These are phyloP conservation scores for Tolypocladium ophioglossoides DNA, from an alignment of 2,329 filamentous ascomycete species.

Conservation along the genomic window DNA sequence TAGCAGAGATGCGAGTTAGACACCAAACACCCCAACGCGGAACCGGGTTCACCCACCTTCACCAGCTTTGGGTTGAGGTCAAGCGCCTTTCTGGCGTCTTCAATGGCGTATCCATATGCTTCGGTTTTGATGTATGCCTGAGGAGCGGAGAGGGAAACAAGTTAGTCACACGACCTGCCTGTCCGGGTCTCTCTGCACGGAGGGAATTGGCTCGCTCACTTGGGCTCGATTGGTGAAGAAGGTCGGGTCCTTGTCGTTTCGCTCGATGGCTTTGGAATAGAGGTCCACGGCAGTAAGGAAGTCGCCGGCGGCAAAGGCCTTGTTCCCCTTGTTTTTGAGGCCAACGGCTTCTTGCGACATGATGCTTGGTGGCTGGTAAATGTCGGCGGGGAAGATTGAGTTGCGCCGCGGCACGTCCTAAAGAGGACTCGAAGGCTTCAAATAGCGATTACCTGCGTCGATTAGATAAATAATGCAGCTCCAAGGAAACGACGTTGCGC, in stretches of 20 bases:
- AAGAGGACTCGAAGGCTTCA: neutral
- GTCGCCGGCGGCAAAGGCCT: constrained; percentile 80
- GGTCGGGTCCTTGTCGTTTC: constrained; percentile 73
- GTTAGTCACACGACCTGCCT: constrained; percentile 36
- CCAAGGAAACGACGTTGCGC: neutral
- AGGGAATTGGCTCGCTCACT: constrained; percentile 39
- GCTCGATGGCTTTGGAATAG: constrained; percentile 79
- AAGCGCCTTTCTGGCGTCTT: constrained; percentile 83
- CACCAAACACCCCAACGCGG: neutral
- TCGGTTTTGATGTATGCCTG: constrained; percentile 93
- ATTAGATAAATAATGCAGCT: neutral
- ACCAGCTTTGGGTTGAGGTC: constrained; percentile 79
- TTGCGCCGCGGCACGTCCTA: neutral
- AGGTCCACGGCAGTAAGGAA: constrained; percentile 73
- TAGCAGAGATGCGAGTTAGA: constrained; percentile 21
- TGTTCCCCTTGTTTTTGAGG: constrained; percentile 90
- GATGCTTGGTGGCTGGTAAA: constrained; percentile 2
- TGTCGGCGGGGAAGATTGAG: neutral
- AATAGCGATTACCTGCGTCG: neutral
- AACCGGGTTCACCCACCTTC: constrained; percentile 51
- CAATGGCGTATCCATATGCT: constrained; percentile 84
- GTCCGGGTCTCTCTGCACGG: constrained; percentile 5
- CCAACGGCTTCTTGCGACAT: constrained; percentile 60
- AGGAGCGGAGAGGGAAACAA: constrained; percentile 1
- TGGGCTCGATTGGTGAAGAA: constrained; percentile 94